Base-by-base conservation (phyloP, 768 basidiomycete genomes). In the Sporobolomyces roseus region DNA sequence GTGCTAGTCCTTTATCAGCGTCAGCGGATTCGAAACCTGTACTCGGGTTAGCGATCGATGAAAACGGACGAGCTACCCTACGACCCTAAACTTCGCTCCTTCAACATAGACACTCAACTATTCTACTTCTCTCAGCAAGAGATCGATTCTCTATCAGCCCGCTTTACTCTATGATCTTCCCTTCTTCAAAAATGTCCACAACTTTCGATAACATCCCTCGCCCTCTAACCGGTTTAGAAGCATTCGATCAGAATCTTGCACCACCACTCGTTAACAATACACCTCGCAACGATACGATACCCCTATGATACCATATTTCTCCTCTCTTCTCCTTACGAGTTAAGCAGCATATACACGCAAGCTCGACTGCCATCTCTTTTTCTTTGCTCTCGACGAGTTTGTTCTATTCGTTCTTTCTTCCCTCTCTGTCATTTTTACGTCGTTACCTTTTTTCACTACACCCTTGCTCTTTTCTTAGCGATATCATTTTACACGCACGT, bases 41-140 rank as follows among this genome's bases (percentile, higher is more conserved):
- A 17, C 46, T 49, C 54, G 51, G 56, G 7, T 30, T 68, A 9
- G 43, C 46, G 25, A 48, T 69, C 52, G 68, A 69, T 32, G 58
- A 46, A 43, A 30, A 51, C 25, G 68, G 68, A 17, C 33, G 68
- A 19, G 68, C 68, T 19, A 36, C 46, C 2, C n/a, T 68, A 30
- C 51, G 61, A 1, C 48, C 52, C 25, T 69, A 48, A 61, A n/a
- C n/a, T n/a, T n/a, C n/a, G n/a, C 14, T n/a, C 25, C 13, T 33
- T 33, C 52, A 48, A 32, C 36, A 27, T 16, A 63, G 50, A 63
- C 50, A 63, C 61, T 52, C 35, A n/a, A n/a, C n/a, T n/a, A n/a
- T n/a, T n/a, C n/a, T n/a, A n/a, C n/a, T n/a, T n/a, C n/a, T n/a
- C n/a, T n/a, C n/a, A n/a, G n/a, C n/a, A n/a, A n/a, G n/a, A n/a